Evolutionary conservation across 2,329 filamentous ascomycete genomes (phyloP), one percentile per base, ranked within the genome.

Genomic region (Trichoderma aggressivum): DNA sequence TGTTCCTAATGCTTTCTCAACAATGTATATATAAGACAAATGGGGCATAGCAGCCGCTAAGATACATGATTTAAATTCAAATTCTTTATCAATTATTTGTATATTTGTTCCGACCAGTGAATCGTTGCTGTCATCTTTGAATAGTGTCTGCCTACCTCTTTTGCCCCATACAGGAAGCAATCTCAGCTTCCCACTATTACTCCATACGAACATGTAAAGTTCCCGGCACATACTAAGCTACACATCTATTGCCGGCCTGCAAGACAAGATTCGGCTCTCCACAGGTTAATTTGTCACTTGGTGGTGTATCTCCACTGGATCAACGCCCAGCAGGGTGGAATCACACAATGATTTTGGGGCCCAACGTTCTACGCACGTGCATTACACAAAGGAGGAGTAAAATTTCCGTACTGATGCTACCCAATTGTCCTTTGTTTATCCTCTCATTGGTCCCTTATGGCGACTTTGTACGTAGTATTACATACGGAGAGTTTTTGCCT

Each of bases 1-100:
- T 34, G 21, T 34, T 12, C 55, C 3, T 60, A 18, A 34, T 14
- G 16, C 39, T 28, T 50, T 66, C 63, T 47, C 14, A 62, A 30
- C 39, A 34, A 26, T 68, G 55, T 68, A 68, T 34, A 68, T 60
- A 68, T 24, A 32, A 68, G 65, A 68, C 32, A 32, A 26, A 30
- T 24, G n/a, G 21, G 55, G 65, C 65, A 50, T 21, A 68, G n/a
- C 34, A 50, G 65, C 65, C 65, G 11, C 59, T n/a, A n/a, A 34
- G 36, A 50, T 30, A 43, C 32, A 34, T 26, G 55, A 24, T 39
- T 60, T 34, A 68, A 60, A n/a, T 56, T 34, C 24, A 50, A 34
- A 14, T 59, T 34, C 12, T 34, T n/a, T n/a, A 21, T 34, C 30
- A 32, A 34, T 14, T 21, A 12, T 18, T 58, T 30, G 1, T 34